phyloP scores from a whole-genome alignment of 371 early-diverging fungal species.

The Mucor saturninus region DNA sequence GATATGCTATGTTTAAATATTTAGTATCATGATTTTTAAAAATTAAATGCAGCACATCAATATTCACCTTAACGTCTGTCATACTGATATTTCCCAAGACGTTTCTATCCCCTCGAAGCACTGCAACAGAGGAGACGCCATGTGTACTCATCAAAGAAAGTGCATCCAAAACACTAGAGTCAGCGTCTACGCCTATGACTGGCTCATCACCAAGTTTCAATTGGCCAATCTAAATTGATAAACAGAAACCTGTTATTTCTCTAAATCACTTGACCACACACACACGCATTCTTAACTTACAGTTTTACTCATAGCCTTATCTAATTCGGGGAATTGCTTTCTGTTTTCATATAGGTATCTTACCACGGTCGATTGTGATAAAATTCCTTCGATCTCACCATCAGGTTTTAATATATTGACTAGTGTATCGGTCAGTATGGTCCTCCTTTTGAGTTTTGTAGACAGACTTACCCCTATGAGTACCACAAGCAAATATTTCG shows the following conservation, averaged over 20 bases:
- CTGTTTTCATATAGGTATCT: constrained; percentile 63
- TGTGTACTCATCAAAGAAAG: constrained; percentile 62
- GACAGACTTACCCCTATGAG: constrained; percentile 65
- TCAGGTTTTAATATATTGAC: constrained; percentile 64
- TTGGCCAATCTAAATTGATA: constrained; percentile 40
- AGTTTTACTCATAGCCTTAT: constrained; percentile 41
- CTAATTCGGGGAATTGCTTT: constrained; percentile 42
- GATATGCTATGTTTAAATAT: constrained; percentile 18
- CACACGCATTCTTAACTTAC: constrained; percentile 24
- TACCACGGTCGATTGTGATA: constrained; percentile 79
- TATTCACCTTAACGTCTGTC: constrained; percentile 64
- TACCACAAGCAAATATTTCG: constrained; percentile 75
- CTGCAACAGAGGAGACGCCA: constrained; percentile 67
- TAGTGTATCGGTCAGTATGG: not conserved
- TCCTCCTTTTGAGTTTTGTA: not conserved
- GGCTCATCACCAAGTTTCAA: constrained; percentile 55
- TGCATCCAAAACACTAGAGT: constrained; percentile 57
- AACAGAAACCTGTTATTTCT: not conserved
- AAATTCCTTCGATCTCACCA: constrained; percentile 62
- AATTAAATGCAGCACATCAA: not conserved
- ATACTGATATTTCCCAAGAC: constrained; percentile 72
- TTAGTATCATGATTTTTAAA: not conserved
- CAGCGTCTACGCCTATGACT: constrained; percentile 56
- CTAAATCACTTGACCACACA: not conserved
- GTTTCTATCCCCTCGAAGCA: constrained; percentile 54